Conservation (phyloP, 1,284 basidiomycete genomes). For the Rhodotorula sp. region DNA sequence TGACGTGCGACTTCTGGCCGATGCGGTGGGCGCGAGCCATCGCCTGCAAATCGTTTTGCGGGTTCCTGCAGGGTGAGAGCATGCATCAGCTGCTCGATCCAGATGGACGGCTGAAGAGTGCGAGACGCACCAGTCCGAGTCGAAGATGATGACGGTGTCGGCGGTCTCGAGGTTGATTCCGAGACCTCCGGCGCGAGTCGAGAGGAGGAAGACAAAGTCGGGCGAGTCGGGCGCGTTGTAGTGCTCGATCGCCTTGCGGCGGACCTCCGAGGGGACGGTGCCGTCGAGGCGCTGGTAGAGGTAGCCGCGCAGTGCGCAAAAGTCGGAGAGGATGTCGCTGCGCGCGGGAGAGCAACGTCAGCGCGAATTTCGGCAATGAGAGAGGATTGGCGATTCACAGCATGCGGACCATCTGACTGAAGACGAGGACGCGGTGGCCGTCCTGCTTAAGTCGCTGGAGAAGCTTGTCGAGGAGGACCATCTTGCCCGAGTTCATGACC, state of each 20-base stretch:
- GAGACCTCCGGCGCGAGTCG: conserved; percentile 94
- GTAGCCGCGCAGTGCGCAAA: conserved; percentile 86
- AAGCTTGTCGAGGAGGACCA: conserved; percentile 55
- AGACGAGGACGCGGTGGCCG: conserved; percentile 54
- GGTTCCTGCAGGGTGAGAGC: conserved; percentile 63
- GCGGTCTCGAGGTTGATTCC: conserved; percentile 98
- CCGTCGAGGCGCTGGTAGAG: conserved; percentile 76
- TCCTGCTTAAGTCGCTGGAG: conserved; percentile 52
- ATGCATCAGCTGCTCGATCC: conserved; percentile 35
- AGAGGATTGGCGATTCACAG: conserved; percentile 53
- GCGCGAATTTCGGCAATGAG: neutral
- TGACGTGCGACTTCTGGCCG: conserved; percentile 96
- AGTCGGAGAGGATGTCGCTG: conserved; percentile 91
- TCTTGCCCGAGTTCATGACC: conserved; percentile 55
- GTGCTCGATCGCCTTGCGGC: conserved; percentile 80
- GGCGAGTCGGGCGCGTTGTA: conserved; percentile 72
- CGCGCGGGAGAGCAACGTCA: neutral
- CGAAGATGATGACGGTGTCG: conserved; percentile 98
- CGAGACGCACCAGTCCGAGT: conserved; percentile 55
- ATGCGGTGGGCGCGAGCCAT: conserved; percentile 98
- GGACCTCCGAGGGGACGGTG: conserved; percentile 68
- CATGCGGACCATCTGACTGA: conserved; percentile 98
- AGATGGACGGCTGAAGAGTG: no score
- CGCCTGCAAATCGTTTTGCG: conserved; percentile 96
- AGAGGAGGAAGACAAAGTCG: conserved; percentile 91